Base-by-base conservation (phyloP, 169 alveolate species). In the Theileria parva region DNA sequence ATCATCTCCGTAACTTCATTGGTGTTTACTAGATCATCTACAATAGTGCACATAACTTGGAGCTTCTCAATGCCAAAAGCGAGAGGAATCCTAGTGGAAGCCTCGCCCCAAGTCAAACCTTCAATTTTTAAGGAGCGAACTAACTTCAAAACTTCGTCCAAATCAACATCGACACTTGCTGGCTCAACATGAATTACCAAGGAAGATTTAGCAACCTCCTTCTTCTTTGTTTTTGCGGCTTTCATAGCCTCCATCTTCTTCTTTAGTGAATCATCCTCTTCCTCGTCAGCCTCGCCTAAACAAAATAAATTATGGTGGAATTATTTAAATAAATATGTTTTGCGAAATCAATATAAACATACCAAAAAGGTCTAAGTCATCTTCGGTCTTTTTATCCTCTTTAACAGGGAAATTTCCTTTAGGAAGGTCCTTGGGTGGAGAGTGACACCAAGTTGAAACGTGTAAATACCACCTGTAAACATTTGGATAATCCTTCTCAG, bases 101-200 rank as follows among this genome's bases (percentile, higher is more conserved):
- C 94, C 59, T 85, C 93, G 17, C 96, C 96, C 96, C 96, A 93
- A 11, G 94, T 87, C 53, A 93, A 79, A 19, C 96, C 96, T 25
- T 93, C 96, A 68, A 93, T 80, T 65, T 86, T 74, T 60, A 93
- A 83, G 61, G 71, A 73, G 87, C 88, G 92, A 37, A 93, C 95
- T 51, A 81, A 76, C 28, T 87, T 79, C 73, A 81, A 48, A n/a
- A 93, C 93, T 50, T 89, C 91, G 68, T 93, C 96, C 69, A 93
- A 75, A 65, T 93, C 81, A 12, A 94, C 90, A 30, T 93, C 94
- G 48, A 85, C 89, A 27, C 93, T 88, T 48, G 88, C 89, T 57
- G 96, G 96, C 70, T 93, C 94, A 65, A 92, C 88, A 55, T 93
- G 95, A 74, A 93, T 92, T 39, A 93, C 94, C 50, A 93, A 79